A percentile compares a stretch with the other conserved stretches of the same genome.
Evolutionary conservation across 2,329 filamentous ascomycete species (phyloP).

Genomic region (Cytospora piceae): DNA sequence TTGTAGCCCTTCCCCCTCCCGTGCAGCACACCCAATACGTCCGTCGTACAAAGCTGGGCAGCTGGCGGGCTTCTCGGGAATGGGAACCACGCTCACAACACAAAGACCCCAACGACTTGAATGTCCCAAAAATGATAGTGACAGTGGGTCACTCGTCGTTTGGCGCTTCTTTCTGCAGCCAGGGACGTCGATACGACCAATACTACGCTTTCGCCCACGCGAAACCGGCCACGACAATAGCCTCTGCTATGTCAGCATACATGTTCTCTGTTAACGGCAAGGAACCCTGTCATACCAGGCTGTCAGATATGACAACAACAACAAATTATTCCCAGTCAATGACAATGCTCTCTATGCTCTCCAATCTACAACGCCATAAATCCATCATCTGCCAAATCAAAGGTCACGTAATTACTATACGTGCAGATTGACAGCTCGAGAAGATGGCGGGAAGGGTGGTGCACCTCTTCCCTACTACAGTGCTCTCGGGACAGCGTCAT

Average conservation of each 20-base stretch:
- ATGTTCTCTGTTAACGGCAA: neutral
- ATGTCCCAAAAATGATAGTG: conserved; percentile 3
- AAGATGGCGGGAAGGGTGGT: neutral
- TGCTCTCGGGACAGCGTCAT: neutral
- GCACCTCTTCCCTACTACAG: neutral
- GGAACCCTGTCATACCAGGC: neutral
- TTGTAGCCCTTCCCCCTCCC: neutral
- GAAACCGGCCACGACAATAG: neutral
- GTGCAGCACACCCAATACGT: neutral
- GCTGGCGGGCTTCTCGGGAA: neutral
- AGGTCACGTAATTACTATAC: neutral
- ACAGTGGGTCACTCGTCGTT: conserved; percentile 11
- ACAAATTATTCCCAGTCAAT: neutral
- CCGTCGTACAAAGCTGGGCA: neutral
- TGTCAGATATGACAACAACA: neutral
- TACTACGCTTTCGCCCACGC: neutral
- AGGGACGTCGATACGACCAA: conserved; percentile 9
- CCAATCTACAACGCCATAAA: neutral
- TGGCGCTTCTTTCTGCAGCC: neutral
- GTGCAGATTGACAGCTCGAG: neutral
- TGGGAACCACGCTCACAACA: neutral
- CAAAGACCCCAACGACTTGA: neutral
- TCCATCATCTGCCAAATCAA: neutral
- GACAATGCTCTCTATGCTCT: no score
- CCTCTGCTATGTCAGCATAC: neutral